phyloP scores from a whole-genome alignment of 83 land plant genomes.

The Larix sibirica region DNA sequence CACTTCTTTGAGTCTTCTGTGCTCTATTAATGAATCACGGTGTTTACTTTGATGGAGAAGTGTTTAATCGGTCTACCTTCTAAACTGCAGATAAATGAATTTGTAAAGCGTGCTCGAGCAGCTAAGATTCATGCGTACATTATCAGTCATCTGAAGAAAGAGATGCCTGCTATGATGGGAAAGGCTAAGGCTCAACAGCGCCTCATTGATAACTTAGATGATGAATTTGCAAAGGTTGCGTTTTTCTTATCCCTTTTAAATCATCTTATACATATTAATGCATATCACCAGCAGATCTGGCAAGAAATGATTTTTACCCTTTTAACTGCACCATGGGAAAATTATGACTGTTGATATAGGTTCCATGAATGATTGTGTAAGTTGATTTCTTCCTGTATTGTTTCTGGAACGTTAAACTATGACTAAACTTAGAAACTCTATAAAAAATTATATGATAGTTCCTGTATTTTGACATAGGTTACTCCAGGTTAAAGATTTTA shows the following conservation, averaged over 20 bases:
- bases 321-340: not conserved
- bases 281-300: not conserved
- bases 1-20: not conserved
- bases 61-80: not conserved
- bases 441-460: not conserved
- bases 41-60: not conserved
- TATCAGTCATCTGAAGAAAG: slow-evolving; percentile 90
- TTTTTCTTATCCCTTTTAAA: not conserved
- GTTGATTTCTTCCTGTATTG: not conserved
- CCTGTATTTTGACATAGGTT: not conserved
- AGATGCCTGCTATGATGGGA: slow-evolving; percentile 99
- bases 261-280: slow-evolving; percentile 11
- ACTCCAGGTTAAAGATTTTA: not conserved
- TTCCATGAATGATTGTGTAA: not conserved
- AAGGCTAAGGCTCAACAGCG: slow-evolving; percentile 91
- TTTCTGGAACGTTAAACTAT: not conserved
- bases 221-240: slow-evolving; percentile 88
- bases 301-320: not conserved
- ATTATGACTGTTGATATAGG: not conserved
- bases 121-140: slow-evolving; percentile 95
- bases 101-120: slow-evolving; percentile 97
- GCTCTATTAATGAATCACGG: not conserved
- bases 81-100: slow-evolving; percentile 84
- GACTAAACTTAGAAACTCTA: not conserved
- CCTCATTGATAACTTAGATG: slow-evolving; percentile 81